A percentile compares a stretch with the other conserved stretches of the same genome.
These are phyloP conservation scores for Acmispon strigosus DNA, from an alignment of 306 rosid species.

Conservation along the genomic window DNA sequence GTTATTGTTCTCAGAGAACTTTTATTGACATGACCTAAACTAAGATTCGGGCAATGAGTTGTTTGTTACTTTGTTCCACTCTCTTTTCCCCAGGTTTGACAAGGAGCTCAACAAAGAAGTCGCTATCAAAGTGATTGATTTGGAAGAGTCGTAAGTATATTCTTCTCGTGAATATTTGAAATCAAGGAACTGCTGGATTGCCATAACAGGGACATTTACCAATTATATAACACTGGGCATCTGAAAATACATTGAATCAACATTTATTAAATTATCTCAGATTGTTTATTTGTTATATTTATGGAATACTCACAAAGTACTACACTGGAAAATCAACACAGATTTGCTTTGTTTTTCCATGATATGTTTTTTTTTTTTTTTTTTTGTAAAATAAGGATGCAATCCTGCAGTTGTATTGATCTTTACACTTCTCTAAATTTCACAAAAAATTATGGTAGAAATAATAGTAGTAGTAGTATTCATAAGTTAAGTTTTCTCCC, in stretches of 20 bases:
- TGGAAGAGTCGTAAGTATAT: conserved; percentile 90
- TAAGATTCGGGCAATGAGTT: not conserved
- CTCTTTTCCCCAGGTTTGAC: conserved; percentile 63
- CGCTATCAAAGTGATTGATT: conserved; percentile 88
- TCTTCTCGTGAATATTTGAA: not conserved
- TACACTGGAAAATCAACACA: not conserved
- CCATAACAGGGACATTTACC: not conserved
- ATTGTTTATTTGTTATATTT: not conserved
- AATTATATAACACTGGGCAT: not conserved
- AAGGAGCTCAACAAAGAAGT: conserved; percentile 85
- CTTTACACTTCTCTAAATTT: not conserved
- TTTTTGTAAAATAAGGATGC: not conserved
- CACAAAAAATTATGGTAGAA: not conserved
- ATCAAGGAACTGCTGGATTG: not conserved
- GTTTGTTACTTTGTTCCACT: not conserved
- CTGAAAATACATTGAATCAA: not conserved
- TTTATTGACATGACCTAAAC: not conserved
- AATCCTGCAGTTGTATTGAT: not conserved
- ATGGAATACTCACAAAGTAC: not conserved
- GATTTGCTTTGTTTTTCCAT: not conserved
- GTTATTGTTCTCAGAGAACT: not conserved
- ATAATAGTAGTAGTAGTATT: not conserved
- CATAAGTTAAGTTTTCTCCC: not conserved
- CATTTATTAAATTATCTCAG: not conserved
- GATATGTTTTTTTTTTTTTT: conserved; percentile 5